Conservation (phyloP, 148 eudicot genomes). For the Hydrangea macrophylla region DNA sequence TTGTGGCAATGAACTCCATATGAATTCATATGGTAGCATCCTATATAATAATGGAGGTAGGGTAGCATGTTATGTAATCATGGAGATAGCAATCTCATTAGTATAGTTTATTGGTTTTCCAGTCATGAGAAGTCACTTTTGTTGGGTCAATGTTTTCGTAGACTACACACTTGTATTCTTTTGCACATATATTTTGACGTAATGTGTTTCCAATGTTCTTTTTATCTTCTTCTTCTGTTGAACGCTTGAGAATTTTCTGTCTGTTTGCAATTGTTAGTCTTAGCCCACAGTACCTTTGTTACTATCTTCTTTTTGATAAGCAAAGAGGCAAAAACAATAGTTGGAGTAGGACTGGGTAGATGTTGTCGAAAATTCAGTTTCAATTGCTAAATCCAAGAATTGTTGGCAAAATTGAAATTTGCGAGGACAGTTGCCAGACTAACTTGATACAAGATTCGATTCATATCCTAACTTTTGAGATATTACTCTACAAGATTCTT, state of each 20-base stretch:
- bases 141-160: neutral
- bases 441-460: no score
- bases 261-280: neutral
- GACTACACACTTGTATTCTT: neutral
- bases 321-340: neutral
- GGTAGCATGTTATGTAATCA: neutral
- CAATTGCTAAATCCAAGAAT: no score
- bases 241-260: neutral
- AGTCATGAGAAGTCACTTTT: neutral
- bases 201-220: neutral
- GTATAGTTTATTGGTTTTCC: neutral
- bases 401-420: no score
- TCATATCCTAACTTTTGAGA: no score
- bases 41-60: neutral
- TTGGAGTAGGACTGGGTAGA: neutral
- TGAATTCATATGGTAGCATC: neutral
- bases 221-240: neutral
- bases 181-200: neutral
- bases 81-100: no score
- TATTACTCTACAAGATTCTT: no score
- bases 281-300: no score
- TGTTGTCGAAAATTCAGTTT: no score
- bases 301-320: no score
- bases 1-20: neutral
- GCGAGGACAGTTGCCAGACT: no score